Evolutionary conservation across 768 basidiomycete genomes (phyloP).

Genomic region (Naganishia randhawae): DNA sequence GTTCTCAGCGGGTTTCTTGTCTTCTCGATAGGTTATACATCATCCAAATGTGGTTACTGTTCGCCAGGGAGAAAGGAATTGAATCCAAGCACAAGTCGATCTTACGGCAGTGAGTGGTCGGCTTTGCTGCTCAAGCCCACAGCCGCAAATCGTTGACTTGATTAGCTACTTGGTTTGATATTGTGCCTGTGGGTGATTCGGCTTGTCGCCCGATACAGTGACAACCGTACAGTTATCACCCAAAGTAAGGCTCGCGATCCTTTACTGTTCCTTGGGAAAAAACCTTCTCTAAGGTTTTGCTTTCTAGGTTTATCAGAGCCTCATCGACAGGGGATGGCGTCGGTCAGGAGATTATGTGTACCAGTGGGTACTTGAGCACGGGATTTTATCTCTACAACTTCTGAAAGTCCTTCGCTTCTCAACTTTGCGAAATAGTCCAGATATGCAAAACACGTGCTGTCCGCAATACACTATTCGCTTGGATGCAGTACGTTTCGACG

Average conservation of each 20-base stretch:
- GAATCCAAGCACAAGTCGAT: constrained; percentile 31
- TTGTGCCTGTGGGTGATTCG: neutral
- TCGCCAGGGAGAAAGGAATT: constrained; percentile 36
- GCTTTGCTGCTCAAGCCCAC: neutral
- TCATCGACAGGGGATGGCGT: constrained; percentile 52
- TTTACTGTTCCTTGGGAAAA: neutral
- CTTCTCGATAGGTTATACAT: constrained; percentile 35
- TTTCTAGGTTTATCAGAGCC: constrained; percentile 47
- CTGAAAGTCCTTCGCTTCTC: neutral
- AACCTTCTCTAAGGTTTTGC: neutral
- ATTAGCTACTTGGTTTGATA: neutral
- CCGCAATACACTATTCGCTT: constrained; percentile 85
- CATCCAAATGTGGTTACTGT: constrained; percentile 47
- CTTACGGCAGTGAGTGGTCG: constrained; percentile 45
- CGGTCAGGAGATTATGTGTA: constrained; percentile 64
- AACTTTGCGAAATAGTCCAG: constrained; percentile 58
- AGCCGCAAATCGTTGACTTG: neutral
- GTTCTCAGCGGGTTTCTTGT: neutral
- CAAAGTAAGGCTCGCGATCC: constrained; percentile 26
- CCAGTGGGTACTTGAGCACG: constrained; percentile 36
- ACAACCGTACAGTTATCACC: constrained; percentile 39
- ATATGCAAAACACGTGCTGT: constrained; percentile 76
- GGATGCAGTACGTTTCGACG: constrained; percentile 33
- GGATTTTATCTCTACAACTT: neutral
- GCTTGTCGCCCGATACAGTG: constrained; percentile 36